These are phyloP conservation scores for Phytopythium cucurbitacearum DNA, from an alignment of 352 stramenopile species.

Conservation along the genomic window DNA sequence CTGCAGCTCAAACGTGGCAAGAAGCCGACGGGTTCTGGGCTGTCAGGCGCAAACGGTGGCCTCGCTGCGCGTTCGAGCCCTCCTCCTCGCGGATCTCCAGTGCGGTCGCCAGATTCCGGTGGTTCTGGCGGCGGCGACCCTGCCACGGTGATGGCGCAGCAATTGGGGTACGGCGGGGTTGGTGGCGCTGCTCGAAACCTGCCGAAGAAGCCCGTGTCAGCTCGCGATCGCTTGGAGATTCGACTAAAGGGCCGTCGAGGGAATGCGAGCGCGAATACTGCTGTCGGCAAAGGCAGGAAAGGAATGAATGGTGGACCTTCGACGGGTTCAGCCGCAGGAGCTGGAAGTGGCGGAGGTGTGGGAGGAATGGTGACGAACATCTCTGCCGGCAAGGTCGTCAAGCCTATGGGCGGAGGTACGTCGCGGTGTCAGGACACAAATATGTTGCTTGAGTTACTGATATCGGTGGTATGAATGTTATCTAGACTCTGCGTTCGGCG, in stretches of 20 bases:
- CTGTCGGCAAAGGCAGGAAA: conserved; percentile 29
- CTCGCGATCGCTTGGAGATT: conserved; percentile 63
- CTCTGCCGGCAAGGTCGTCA: conserved; percentile 49
- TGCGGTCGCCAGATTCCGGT: conserved; percentile 57
- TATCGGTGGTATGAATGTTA: background rate
- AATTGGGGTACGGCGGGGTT: conserved; percentile 1
- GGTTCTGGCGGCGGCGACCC: conserved; percentile 14
- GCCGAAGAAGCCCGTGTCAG: conserved; percentile 57
- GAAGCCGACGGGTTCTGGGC: conserved; percentile 16
- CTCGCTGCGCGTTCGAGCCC: conserved; percentile 40
- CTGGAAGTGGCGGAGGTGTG: background rate
- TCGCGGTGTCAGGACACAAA: conserved; percentile 12
- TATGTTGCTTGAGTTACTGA: conserved; percentile 13
- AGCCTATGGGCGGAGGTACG: conserved; percentile 3
- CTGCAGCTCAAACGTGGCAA: conserved; percentile 64
- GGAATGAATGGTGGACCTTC: background rate
- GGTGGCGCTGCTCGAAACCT: background rate
- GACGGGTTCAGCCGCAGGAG: background rate
- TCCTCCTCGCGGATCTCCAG: conserved; percentile 47
- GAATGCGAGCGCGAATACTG: conserved; percentile 8
- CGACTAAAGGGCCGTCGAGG: conserved; percentile 64
- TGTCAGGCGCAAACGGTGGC: conserved; percentile 2
- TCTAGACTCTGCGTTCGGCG: conserved; percentile 3
- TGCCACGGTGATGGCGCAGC: conserved; percentile 4
- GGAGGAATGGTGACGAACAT: conserved; percentile 52